A percentile compares a stretch with the other conserved stretches of the same genome.
Conservation (phyloP, 352 stramenopile species). For the Pythium phragmitis region DNA sequence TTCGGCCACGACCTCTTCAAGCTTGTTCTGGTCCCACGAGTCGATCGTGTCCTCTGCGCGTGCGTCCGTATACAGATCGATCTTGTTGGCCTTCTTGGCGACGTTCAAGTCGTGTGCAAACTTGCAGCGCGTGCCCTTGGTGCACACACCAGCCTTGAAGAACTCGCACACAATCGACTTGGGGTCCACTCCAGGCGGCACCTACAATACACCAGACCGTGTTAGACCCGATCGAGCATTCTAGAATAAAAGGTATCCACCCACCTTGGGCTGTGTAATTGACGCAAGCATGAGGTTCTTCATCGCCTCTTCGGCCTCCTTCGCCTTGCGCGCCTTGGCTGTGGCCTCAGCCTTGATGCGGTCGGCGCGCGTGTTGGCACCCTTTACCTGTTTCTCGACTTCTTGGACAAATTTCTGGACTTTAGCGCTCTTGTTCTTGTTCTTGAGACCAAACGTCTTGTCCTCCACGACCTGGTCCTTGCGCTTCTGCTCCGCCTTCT, state of each 20-base stretch:
- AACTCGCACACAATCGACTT: constrained; percentile 90
- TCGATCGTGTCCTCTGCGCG: constrained; percentile 84
- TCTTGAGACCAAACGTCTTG: constrained; percentile 99
- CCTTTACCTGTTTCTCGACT: constrained; percentile 89
- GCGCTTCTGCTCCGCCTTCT: constrained; percentile 90
- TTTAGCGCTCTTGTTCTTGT: constrained; percentile 99
- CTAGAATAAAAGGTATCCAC: constrained; percentile 1
- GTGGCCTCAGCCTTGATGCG: constrained; percentile 73
- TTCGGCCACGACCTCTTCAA: constrained; percentile 84
- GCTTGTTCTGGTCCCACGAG: constrained; percentile 85
- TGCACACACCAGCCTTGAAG: constrained; percentile 86
- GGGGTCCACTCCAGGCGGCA: constrained; percentile 83
- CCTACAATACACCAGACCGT: constrained; percentile 32
- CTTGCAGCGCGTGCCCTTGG: constrained; percentile 89
- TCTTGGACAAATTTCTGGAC: constrained; percentile 93
- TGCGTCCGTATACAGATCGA: constrained; percentile 86
- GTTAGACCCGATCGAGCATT: constrained; percentile 6
- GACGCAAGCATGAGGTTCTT: constrained; percentile 83
- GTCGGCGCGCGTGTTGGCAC: constrained; percentile 70
- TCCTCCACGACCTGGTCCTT: constrained; percentile 95
- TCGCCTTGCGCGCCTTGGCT: constrained; percentile 78
- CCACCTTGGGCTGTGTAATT: constrained; percentile 86
- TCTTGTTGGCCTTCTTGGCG: constrained; percentile 86
- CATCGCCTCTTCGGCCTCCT: constrained; percentile 83
- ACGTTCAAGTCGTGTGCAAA: constrained; percentile 89